Percentiles rank a stretch among this genome's conserved stretches.
phyloP scores from a whole-genome alignment of 345 rosid genomes.

The Raphanus sativus region DNA sequence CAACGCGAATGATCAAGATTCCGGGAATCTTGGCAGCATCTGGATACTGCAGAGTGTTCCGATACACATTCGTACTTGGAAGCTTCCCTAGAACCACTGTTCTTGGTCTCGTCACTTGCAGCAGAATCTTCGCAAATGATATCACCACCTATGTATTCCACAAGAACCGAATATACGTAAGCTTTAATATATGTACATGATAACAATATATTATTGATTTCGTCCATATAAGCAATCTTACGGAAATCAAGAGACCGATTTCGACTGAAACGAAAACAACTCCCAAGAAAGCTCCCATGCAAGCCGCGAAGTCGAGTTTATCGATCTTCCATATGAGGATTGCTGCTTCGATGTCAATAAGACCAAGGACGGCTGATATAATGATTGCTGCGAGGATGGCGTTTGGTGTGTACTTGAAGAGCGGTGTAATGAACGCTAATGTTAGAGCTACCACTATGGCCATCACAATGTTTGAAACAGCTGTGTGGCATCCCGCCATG shows the following conservation, averaged over 20 bases:
- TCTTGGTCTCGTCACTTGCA: constrained; percentile 87
- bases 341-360: constrained; percentile 59
- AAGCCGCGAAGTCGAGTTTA: constrained; percentile 72
- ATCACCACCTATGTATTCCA: constrained; percentile 53
- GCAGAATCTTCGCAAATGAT: constrained; percentile 73
- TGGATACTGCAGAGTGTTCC: constrained; percentile 71
- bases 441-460: constrained; percentile 64
- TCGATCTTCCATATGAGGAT: constrained; percentile 75
- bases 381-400: constrained; percentile 73
- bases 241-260: constrained; percentile 69
- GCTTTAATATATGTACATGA: background rate
- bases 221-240: constrained; percentile 25
- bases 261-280: constrained; percentile 65
- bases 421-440: constrained; percentile 57
- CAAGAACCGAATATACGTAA: background rate
- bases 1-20: constrained; percentile 73
- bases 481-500: constrained; percentile 83
- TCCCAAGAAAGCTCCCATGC: constrained; percentile 82
- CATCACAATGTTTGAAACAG: constrained; percentile 83
- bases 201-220: background rate
- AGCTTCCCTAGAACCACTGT: constrained; percentile 71
- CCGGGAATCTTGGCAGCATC: constrained; percentile 68
- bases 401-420: constrained; percentile 75
- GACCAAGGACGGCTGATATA: constrained; percentile 68
- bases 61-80: constrained; percentile 59